Conservation (phyloP, 805 yeast species). For the Starmerella riodocensis region DNA sequence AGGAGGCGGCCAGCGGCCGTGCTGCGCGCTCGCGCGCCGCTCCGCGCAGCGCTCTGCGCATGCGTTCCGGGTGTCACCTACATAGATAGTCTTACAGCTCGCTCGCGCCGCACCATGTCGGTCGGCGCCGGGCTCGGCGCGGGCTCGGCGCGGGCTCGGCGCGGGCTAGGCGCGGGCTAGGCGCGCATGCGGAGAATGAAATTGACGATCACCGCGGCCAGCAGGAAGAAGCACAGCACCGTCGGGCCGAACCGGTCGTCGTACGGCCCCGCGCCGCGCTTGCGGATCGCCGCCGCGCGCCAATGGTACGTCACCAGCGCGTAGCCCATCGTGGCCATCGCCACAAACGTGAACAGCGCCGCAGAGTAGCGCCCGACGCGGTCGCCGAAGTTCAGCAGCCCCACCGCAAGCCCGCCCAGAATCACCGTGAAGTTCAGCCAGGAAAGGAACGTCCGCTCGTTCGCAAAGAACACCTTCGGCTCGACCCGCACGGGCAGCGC, state of each 20-base stretch:
- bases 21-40: too few relatives aligned
- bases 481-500: slow-evolving; percentile 97
- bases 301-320: slow-evolving; percentile 95
- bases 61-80: too few relatives aligned
- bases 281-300: slow-evolving; percentile 97
- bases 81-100: too few relatives aligned
- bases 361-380: slow-evolving; percentile 84
- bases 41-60: too few relatives aligned
- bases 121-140: too few relatives aligned
- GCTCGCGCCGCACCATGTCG: too few relatives aligned
- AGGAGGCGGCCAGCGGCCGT: too few relatives aligned
- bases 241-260: slow-evolving; percentile 99
- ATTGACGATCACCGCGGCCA: slow-evolving; percentile 87
- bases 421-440: slow-evolving; percentile 99
- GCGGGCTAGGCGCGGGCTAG: too few relatives aligned
- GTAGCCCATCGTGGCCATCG: slow-evolving; percentile 95
- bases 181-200: slow-evolving; percentile 66
- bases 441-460: slow-evolving; percentile 93
- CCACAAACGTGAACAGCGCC: slow-evolving; percentile 83
- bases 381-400: slow-evolving; percentile 92
- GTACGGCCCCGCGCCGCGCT: slow-evolving; percentile 98
- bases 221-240: slow-evolving; percentile 81
- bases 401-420: slow-evolving; percentile 91
- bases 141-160: too few relatives aligned
- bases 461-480: slow-evolving; percentile 97